Conservation (phyloP, 768 basidiomycete genomes). For the Lentinus brumalis region DNA sequence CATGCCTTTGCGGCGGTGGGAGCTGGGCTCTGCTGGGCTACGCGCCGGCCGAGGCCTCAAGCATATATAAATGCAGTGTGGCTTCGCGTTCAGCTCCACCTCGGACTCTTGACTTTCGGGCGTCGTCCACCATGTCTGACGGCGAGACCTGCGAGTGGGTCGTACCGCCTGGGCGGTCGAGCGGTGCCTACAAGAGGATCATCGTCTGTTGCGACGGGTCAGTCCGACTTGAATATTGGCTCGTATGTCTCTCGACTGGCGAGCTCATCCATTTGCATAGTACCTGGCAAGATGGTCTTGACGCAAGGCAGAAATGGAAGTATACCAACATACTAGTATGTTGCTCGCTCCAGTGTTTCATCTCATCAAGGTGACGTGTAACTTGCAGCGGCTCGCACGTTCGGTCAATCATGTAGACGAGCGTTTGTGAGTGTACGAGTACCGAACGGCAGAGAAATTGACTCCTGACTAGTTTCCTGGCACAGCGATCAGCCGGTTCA, state of each 20-base stretch:
- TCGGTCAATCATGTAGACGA: constrained; percentile 34
- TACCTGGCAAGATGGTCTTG: constrained; percentile 69
- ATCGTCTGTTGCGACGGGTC: constrained; percentile 79
- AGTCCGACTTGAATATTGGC: background rate
- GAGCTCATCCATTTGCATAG: constrained; percentile 33
- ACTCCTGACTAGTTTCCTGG: too few relatives aligned
- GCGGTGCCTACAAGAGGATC: constrained; percentile 53
- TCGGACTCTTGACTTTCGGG: too few relatives aligned
- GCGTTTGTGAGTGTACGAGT: constrained; percentile 25
- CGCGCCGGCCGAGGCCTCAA: background rate
- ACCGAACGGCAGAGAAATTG: too few relatives aligned
- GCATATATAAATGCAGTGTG: too few relatives aligned
- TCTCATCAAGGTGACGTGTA: background rate
- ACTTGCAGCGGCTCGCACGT: constrained; percentile 31
- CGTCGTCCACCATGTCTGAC: too few relatives aligned
- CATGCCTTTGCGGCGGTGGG: background rate
- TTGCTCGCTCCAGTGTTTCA: background rate
- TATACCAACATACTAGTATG: constrained; percentile 36
- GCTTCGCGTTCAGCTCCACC: too few relatives aligned
- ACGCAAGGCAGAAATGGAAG: constrained; percentile 31
- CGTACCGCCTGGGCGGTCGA: background rate
- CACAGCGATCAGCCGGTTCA: constrained; percentile 28
- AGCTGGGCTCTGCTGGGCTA: background rate
- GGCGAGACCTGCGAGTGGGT: too few relatives aligned
- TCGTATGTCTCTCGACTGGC: background rate